Evolutionary conservation across 306 rosid species (phyloP), one percentile per base, ranked within the genome.

Genomic region (Albizia julibrissin): DNA sequence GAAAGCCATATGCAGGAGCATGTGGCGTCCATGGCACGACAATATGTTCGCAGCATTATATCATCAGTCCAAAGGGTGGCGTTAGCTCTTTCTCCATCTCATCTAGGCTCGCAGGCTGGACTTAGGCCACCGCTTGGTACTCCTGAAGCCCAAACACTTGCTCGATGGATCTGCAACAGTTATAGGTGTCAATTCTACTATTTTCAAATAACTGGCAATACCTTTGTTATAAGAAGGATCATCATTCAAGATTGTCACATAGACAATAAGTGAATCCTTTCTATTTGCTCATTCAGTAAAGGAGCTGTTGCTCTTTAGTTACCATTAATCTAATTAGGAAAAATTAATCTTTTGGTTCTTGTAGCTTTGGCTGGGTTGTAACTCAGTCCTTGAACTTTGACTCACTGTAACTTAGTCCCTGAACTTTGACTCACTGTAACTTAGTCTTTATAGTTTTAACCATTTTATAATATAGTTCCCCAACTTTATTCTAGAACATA

Each of bases 301-400:
- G n/a, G 18, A 18, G 10, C n/a, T 5, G 52, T 50, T 93, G 89
- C 54, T 47, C 19, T 47, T 47, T 47, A 13, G 15, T 15, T 47
- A 4, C 21, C 21, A 47, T 47, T 16, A 15, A 47, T 47, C 54
- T 47, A 6, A 37, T 6, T 37, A 37, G 40, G 40, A 0, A 6
- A 37, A 37, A 37, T 5, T 37, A 37, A 37, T 37, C 40, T 37
- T 37, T 37, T 37, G 8, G 7, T 37, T 1, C 40, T 37, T 37
- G 8, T 1, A 1, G 40, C 6, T 37, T 37, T 37, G 6, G 40
- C 40, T 37, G 40, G 39, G 40, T 37, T 37, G 40, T 37, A 37
- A 37, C 40, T 37, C 8, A 0, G 8, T 37, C 37, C 37, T 3
- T 33, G 4, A 0, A 33, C 0, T 33, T 33, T 33, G 5, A 33